Evolutionary conservation across 441 rosid species (phyloP), one percentile per base, ranked within the genome.

Genomic region (Viola pubescens): DNA sequence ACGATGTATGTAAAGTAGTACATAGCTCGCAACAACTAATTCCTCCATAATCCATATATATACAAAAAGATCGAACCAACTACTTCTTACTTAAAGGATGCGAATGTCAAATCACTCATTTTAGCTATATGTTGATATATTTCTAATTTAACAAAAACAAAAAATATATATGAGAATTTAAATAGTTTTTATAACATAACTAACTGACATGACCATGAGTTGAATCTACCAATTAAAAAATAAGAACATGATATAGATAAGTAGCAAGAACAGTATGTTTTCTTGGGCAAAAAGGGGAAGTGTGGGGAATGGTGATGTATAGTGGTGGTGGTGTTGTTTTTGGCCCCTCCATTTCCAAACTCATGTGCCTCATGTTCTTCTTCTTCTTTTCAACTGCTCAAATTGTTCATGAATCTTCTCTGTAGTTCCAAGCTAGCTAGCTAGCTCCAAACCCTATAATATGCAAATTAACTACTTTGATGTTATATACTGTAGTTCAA

Each of bases 371-470:
- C 34, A 26, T 26, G 34, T 26, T 26, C 34, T 16, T 48, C 68
- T 71, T 62, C 68, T 63, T 74, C 59, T 67, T 62, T 68, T 64
- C 47, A 66, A 46, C 75, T 70, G 69, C 66, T 62, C 52, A 66
- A 26, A 40, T 47, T 48, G 62, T 56, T 51, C 50, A 46, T 52
- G 60, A 51, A 57, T 67, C 53, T 48, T 64, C 47, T 66, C 70
- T 46, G 34, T 69, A 65, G 50, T 70, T 66, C 56, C 64, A 58
- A 63, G 73, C 45, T 65, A 70, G 54, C 52, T 48, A 48, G 26
- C 63, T 53, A 39, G 56, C 57, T 63, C 13, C 34, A 50, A 26
- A 26, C 2, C 2, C 34, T 26, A 26, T 26, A 16, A 16, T 16
- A 16, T 16, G 39, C 5, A 5, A 6, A 65, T 39, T 47, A 39